Evolutionary conservation across 1,284 basidiomycete genomes (phyloP).

Genomic region (Thecaphora frezii): DNA sequence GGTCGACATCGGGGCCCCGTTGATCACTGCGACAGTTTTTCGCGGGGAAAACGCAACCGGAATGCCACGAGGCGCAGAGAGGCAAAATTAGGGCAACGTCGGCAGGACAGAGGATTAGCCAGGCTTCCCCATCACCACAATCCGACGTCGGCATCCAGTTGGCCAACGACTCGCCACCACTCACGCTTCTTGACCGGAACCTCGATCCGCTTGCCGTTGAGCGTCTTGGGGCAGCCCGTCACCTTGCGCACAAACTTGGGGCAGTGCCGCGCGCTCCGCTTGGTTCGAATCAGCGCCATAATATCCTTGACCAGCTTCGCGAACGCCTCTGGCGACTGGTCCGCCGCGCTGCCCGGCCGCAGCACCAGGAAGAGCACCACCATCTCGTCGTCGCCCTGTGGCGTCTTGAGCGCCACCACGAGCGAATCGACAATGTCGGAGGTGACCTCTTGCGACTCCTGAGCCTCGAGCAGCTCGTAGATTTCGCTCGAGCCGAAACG

Average conservation of each 20-base stretch:
- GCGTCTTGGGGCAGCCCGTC: constrained; percentile 73
- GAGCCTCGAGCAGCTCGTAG: constrained; percentile 71
- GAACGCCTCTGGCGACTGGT: constrained; percentile 64
- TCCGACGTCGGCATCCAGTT: no score
- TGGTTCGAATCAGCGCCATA: constrained; percentile 68
- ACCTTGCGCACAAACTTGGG: constrained; percentile 69
- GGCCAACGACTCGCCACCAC: constrained; percentile 4
- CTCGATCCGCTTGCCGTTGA: constrained; percentile 84
- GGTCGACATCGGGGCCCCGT: constrained; percentile 71
- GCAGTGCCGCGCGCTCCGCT: constrained; percentile 64
- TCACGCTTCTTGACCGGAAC: constrained; percentile 73
- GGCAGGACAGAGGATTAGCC: no score
- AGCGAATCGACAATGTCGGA: constrained; percentile 69
- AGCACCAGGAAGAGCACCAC: constrained; percentile 81
- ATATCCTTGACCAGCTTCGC: constrained; percentile 67
- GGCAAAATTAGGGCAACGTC: no score
- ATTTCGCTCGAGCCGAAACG: constrained; percentile 83
- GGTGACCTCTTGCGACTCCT: constrained; percentile 8
- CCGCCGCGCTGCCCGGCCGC: constrained; percentile 23
- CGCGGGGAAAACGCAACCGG: no score
- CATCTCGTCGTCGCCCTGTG: constrained; percentile 74
- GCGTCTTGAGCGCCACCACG: constrained; percentile 74
- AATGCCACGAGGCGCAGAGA: no score
- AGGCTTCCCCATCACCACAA: no score
- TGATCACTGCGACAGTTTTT: constrained; percentile 75